phyloP scores from a whole-genome alignment of 1,284 basidiomycete genomes.

The Calocybe gambosa region DNA sequence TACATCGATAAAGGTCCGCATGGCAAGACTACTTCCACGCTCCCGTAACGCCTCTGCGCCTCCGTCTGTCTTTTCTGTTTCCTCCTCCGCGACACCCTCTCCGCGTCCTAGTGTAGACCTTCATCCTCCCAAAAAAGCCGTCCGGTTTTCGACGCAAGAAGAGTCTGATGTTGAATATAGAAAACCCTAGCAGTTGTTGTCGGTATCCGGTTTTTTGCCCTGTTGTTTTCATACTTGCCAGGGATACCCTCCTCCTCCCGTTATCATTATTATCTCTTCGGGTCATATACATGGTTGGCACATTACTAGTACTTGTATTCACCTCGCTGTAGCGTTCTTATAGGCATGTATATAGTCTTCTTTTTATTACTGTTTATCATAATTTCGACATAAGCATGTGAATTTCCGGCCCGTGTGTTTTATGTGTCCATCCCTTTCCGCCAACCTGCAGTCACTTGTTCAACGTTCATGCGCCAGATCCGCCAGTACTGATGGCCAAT shows the following conservation, averaged over 20 bases:
- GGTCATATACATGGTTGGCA: constrained; percentile 3
- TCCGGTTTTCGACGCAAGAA: constrained; percentile 44
- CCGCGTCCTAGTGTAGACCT: constrained; percentile 32
- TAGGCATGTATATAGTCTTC: constrained; percentile 6
- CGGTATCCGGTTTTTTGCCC: background rate
- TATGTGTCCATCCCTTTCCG: too few species aligned
- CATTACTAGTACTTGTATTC: constrained; percentile 10
- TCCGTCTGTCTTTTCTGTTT: constrained; percentile 28
- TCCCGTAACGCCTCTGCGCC: constrained; percentile 34
- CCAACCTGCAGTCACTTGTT: too few species aligned
- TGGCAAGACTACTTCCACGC: constrained; percentile 45
- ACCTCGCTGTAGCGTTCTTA: constrained; percentile 8
- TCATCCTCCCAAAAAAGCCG: constrained; percentile 43
- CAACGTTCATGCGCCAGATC: too few species aligned
- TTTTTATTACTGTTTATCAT: background rate
- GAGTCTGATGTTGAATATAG: constrained; percentile 12
- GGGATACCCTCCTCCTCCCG: constrained; percentile 9
- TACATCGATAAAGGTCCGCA: constrained; percentile 37
- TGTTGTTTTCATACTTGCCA: background rate
- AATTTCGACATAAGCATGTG: too few species aligned
- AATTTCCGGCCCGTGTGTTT: too few species aligned
- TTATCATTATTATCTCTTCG: constrained; percentile 16
- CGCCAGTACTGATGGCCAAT: too few species aligned
- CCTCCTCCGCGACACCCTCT: constrained; percentile 25
- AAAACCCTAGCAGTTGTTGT: background rate